Percentiles rank a stretch among this genome's conserved stretches.
Evolutionary conservation across 1,139 yeast species (phyloP).

Genomic region (Suhomyces coccinellae): DNA sequence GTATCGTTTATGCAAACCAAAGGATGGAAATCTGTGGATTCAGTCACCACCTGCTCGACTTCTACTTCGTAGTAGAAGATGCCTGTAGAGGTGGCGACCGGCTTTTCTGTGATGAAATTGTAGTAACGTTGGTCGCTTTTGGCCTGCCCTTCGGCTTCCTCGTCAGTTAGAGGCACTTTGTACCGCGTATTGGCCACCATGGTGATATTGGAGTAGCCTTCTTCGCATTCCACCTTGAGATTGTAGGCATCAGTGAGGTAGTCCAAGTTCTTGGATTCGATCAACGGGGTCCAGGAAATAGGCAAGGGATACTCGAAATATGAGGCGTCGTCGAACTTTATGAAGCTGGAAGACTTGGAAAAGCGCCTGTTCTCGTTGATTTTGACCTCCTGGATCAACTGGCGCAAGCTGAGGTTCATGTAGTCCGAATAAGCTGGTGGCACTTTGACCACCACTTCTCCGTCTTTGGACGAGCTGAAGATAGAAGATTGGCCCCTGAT

Average conservation of each 20-base stretch:
- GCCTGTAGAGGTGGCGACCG: slow-evolving; percentile 34
- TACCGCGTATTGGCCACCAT: slow-evolving; percentile 17
- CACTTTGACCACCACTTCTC: slow-evolving; percentile 23
- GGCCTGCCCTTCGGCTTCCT: background rate
- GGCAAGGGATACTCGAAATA: slow-evolving; percentile 40
- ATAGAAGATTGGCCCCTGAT: slow-evolving; percentile 12
- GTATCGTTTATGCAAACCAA: slow-evolving; percentile 37
- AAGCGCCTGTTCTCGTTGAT: slow-evolving; percentile 24
- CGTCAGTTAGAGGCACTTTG: background rate
- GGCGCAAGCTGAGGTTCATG: slow-evolving; percentile 27
- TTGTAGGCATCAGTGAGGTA: slow-evolving; percentile 25
- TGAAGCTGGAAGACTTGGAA: slow-evolving; percentile 28
- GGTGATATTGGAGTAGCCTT: slow-evolving; percentile 34
- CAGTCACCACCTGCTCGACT: slow-evolving; percentile 33
- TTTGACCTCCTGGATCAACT: slow-evolving; percentile 26
- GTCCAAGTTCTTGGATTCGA: slow-evolving; percentile 26
- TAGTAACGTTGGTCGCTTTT: slow-evolving; percentile 20
- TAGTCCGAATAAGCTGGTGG: slow-evolving; percentile 27
- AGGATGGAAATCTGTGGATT: slow-evolving; percentile 33
- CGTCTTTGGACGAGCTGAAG: slow-evolving; percentile 20
- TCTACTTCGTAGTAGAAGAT: slow-evolving; percentile 42
- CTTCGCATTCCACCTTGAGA: slow-evolving; percentile 25
- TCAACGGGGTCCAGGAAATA: slow-evolving; percentile 42
- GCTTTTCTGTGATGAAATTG: slow-evolving; percentile 40
- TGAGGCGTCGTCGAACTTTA: slow-evolving; percentile 25